A percentile compares a stretch with the other conserved stretches of the same genome.
Evolutionary conservation across 2,329 filamentous ascomycete species (phyloP).

Genomic region (Leptographium galeiforme): DNA sequence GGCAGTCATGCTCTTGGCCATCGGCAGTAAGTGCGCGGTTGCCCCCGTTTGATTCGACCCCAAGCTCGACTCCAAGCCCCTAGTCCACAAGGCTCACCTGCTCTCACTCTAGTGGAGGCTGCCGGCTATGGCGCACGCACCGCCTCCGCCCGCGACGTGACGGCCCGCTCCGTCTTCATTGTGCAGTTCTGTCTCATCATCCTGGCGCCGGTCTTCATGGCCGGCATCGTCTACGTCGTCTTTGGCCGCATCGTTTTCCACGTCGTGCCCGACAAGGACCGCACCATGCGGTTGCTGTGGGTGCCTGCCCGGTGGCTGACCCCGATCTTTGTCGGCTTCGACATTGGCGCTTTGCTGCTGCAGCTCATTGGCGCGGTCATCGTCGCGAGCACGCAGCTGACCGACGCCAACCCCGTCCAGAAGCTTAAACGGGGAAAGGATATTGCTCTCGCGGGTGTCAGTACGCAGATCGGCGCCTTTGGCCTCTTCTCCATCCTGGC

Average conservation of each 20-base stretch:
- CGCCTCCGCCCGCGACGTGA: conserved; percentile 16
- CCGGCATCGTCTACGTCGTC: conserved; percentile 23
- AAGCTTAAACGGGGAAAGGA: conserved; percentile 22
- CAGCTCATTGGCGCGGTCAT: conserved; percentile 26
- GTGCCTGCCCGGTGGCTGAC: conserved; percentile 22
- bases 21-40: conserved; percentile 12
- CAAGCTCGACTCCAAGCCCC: not conserved
- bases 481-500: conserved; percentile 31
- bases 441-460: conserved; percentile 25
- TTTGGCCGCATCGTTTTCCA: conserved; percentile 26
- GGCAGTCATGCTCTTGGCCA: conserved; percentile 16
- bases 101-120: conserved; percentile 19
- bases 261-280: conserved; percentile 19
- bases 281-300: conserved; percentile 23
- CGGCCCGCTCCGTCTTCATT: conserved; percentile 16
- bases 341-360: conserved; percentile 23
- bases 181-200: conserved; percentile 24
- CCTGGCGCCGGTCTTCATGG: conserved; percentile 25
- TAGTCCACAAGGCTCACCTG: not conserved
- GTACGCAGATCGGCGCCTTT: conserved; percentile 30
- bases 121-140: conserved; percentile 21
- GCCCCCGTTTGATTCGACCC: not conserved
- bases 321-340: conserved; percentile 26
- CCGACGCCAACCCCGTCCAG: conserved; percentile 16
- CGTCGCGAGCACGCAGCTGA: conserved; percentile 22